These are phyloP conservation scores for Didymella sp. DNA, from an alignment of 2,329 filamentous ascomycete genomes.

Conservation along the genomic window DNA sequence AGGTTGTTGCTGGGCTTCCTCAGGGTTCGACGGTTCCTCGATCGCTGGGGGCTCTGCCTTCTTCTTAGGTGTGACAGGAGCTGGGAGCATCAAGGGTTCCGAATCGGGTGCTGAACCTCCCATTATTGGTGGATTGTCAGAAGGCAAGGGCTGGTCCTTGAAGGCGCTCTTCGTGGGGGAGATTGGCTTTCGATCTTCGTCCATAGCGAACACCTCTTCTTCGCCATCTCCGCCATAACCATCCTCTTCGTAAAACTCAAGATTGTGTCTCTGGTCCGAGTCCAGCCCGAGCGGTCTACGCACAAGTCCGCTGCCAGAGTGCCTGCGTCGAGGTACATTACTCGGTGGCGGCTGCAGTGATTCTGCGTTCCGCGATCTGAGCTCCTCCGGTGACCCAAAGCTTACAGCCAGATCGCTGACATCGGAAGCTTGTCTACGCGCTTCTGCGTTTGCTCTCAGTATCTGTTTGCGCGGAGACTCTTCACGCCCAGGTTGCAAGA, in stretches of 20 bases:
- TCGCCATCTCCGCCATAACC: constrained; percentile 82
- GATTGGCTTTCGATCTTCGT: constrained; percentile 53
- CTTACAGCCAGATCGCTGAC: constrained; percentile 22
- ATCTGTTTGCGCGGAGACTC: constrained; percentile 53
- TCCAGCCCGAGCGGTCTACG: constrained; percentile 73
- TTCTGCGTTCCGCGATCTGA: constrained; percentile 17
- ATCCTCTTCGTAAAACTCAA: constrained; percentile 92
- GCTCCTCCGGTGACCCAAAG: constrained; percentile 21
- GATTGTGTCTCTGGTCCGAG: constrained; percentile 68
- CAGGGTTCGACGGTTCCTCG: constrained; percentile 50
- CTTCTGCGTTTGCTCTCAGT: constrained; percentile 52
- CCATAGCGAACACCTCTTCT: constrained; percentile 74
- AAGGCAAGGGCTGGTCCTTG: constrained; percentile 10
- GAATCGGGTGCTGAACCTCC: constrained; percentile 10
- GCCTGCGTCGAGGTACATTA: constrained; percentile 65
- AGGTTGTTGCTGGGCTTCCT: constrained; percentile 55
- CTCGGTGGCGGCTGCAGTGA: constrained; percentile 40
- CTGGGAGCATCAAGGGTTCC: constrained; percentile 44
- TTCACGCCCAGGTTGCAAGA: constrained; percentile 37
- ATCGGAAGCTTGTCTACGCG: constrained; percentile 43
- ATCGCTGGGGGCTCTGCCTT: constrained; percentile 8
- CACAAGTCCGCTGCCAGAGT: constrained; percentile 85
- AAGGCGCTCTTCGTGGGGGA: constrained; percentile 15
- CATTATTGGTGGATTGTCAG: not conserved
- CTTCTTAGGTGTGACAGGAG: constrained; percentile 34